Base-by-base conservation (phyloP, 169 alveolate genomes). In the Miamiensis avidus region DNA sequence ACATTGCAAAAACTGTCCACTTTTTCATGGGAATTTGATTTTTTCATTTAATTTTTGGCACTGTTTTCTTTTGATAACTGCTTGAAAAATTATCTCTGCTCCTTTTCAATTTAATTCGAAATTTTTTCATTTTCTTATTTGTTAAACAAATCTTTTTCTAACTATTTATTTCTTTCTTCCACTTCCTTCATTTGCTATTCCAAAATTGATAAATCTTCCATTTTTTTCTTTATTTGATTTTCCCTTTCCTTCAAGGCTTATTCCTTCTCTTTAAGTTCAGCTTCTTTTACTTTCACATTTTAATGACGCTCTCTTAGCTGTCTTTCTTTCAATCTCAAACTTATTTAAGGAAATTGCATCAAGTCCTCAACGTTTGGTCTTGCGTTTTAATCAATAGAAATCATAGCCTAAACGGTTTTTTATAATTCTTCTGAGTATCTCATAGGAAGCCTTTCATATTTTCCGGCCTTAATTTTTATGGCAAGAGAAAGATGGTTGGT, bases 351-450 rank as follows among this genome's bases (percentile, higher is more conserved):
- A 25, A 88, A 64, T 34, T 88, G 49, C 16, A 88, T 78, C n/a
- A 94, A 65, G 1, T 95, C 92, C 74, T 88, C 89, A 11, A 93
- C 94, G 1, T 95, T 89, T n/a, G 98, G 98, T 78, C 98, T 89
- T 65, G 89, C 85, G 11, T 86, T 82, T 1, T 93, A 95, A 77
- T 95, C 96, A 29, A 89, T 82, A 65, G 76, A 76, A 34, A 95
- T 34, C 97, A 94, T 95, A 72, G 79, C 76, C 72, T 87, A 72
- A 69, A 94, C 82, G 11, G 93, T 82, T 49, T 81, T 30, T 82
- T 92, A 81, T 1, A 95, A 83, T 29, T 94, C 97, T 64, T 89
- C 93, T 15, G 96, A 90, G 78, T 93, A 95, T 34, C 90, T 74
- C 28, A 77, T 73, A 1, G 97, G 97, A 29, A 95, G 84, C 75